Evolutionary conservation across 2,329 filamentous ascomycete species (phyloP).

Genomic region (Microdochium paspali): DNA sequence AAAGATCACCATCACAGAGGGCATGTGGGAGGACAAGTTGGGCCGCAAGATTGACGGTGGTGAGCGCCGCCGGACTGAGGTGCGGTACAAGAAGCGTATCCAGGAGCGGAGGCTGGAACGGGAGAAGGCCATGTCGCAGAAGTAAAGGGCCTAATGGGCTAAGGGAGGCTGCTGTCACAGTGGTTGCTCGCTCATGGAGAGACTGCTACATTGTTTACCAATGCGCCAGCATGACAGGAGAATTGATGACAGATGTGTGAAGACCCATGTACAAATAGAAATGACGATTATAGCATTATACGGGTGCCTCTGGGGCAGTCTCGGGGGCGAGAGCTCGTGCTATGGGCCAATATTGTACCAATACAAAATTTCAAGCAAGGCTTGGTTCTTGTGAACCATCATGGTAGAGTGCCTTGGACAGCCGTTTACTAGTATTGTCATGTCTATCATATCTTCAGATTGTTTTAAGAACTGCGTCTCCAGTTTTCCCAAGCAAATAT

Average conservation of each 20-base stretch:
- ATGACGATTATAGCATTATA: not conserved
- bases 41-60: constrained; percentile 94
- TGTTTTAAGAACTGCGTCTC: too few species aligned
- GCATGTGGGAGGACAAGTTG: constrained; percentile 83
- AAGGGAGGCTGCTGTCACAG: too few species aligned
- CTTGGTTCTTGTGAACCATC: too few species aligned
- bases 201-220: too few species aligned
- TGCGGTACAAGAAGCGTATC: constrained; percentile 76
- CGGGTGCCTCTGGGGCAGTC: not conserved
- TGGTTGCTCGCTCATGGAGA: too few species aligned
- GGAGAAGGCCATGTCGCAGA: constrained; percentile 18
- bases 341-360: not conserved
- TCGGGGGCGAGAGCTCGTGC: not conserved
- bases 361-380: not conserved
- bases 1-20: constrained; percentile 64
- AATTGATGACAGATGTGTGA: too few species aligned
- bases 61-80: constrained; percentile 79
- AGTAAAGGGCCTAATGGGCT: too few species aligned
- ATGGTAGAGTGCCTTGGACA: too few species aligned
- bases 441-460: too few species aligned
- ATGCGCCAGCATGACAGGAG: too few species aligned
- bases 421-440: too few species aligned
- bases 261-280: not conserved
- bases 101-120: constrained; percentile 64
- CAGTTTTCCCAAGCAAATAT: too few species aligned